phyloP scores from a whole-genome alignment of 176 grass and related monocot species.

The Hordeum vulgare region DNA sequence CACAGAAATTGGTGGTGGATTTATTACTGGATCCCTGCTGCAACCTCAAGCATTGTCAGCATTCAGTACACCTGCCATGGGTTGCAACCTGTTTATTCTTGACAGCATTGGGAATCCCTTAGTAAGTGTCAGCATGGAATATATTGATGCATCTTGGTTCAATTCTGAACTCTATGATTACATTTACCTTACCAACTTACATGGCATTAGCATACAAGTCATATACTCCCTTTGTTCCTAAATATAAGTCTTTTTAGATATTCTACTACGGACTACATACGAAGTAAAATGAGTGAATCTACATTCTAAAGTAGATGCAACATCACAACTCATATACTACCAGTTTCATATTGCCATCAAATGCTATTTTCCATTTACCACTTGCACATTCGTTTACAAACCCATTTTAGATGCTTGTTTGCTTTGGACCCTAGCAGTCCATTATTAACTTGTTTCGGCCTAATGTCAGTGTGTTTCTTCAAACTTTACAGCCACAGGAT shows the following conservation, averaged over 20 bases:
- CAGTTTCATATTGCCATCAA: background rate
- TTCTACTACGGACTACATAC: no score
- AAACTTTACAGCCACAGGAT: slow-evolving; percentile 50
- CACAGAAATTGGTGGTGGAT: slow-evolving; percentile 89
- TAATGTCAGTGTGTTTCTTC: background rate
- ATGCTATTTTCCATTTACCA: background rate
- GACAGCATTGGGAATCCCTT: slow-evolving; percentile 50
- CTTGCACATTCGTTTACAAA: background rate
- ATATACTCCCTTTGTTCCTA: no score
- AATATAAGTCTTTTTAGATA: no score
- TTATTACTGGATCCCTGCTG: slow-evolving; percentile 74
- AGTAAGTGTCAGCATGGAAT: slow-evolving; percentile 44
- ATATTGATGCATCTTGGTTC: background rate
- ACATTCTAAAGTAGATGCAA: no score
- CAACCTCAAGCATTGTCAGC: slow-evolving; percentile 88
- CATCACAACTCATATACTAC: background rate
- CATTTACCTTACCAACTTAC: background rate
- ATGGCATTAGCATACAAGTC: background rate
- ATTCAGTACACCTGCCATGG: slow-evolving; percentile 91
- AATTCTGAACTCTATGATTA: background rate
- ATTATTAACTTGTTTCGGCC: background rate
- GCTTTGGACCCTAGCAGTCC: background rate
- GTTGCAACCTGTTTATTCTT: slow-evolving; percentile 85
- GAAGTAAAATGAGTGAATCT: no score
- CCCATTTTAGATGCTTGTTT: background rate